phyloP scores from a whole-genome alignment of 2,329 filamentous ascomycete genomes.

The Colletotrichum theobromicola region DNA sequence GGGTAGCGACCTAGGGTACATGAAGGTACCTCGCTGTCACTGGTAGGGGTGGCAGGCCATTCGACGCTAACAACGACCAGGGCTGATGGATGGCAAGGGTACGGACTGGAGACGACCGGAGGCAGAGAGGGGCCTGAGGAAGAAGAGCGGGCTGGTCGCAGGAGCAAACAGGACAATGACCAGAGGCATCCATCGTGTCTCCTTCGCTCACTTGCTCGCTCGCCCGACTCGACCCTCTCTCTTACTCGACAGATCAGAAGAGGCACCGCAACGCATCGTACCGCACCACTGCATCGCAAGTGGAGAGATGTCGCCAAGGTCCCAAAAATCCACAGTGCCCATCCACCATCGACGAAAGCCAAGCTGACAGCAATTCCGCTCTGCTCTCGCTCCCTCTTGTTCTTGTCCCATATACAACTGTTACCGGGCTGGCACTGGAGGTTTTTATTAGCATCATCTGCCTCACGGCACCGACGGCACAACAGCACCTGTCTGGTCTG shows the following conservation, averaged over 20 bases:
- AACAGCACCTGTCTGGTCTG: neutral
- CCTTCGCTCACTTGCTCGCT: neutral
- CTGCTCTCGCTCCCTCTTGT: neutral
- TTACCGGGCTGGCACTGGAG: neutral
- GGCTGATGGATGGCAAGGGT: constrained; percentile 1
- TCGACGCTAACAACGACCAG: constrained; percentile 19
- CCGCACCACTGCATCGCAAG: neutral
- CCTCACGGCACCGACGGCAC: constrained; percentile 1
- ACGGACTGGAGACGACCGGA: neutral
- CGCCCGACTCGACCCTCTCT: neutral
- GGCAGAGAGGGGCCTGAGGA: neutral
- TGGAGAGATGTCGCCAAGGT: neutral
- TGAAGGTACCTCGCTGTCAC: neutral
- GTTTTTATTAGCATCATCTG: neutral
- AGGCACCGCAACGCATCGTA: neutral
- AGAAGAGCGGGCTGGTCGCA: neutral
- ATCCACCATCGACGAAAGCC: constrained; percentile 7
- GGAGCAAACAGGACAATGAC: neutral
- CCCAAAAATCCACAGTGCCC: constrained; percentile 1
- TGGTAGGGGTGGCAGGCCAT: neutral
- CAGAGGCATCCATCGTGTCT: constrained; percentile 3
- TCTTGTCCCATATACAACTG: neutral
- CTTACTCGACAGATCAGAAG: neutral
- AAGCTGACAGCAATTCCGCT: neutral
- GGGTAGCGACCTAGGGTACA: constrained; percentile 4